Conservation (phyloP, 495 filamentous ascomycete species). For the Penicillium nucicola region DNA sequence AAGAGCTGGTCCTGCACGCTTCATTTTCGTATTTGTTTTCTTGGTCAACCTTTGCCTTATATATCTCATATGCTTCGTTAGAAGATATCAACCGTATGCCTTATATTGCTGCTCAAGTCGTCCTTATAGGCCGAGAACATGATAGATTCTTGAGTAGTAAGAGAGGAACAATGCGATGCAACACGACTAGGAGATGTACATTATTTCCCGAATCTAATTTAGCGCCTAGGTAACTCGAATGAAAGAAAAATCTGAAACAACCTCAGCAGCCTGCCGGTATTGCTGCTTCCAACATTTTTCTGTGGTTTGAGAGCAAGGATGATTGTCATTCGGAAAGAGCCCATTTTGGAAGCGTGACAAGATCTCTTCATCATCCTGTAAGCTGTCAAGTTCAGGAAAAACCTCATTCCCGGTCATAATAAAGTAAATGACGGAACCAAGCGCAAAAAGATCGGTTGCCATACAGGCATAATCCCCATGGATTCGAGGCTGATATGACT, state of each 20-base stretch:
- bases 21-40: no score
- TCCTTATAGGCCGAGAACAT: no score
- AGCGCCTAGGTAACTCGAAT: no score
- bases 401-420: slow-evolving; percentile 15
- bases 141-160: no score
- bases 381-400: slow-evolving; percentile 18
- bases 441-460: slow-evolving; percentile 21
- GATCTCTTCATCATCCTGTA: slow-evolving; percentile 15
- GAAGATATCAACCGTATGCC: no score
- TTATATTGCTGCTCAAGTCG: no score
- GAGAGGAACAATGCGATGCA: no score
- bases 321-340: slow-evolving; percentile 6
- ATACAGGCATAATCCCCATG: slow-evolving; percentile 10
- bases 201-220: no score
- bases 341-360: slow-evolving; percentile 7
- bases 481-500: slow-evolving; percentile 18
- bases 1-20: no score
- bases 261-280: slow-evolving; percentile 1
- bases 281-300: slow-evolving; percentile 11
- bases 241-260: slow-evolving; percentile 5
- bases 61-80: no score
- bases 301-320: slow-evolving; percentile 6
- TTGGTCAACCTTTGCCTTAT: no score
- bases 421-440: slow-evolving; percentile 18
- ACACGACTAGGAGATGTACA: no score